Evolutionary conservation across 2,329 filamentous ascomycete species (phyloP).

Genomic region (Metarhizium anisopliae): DNA sequence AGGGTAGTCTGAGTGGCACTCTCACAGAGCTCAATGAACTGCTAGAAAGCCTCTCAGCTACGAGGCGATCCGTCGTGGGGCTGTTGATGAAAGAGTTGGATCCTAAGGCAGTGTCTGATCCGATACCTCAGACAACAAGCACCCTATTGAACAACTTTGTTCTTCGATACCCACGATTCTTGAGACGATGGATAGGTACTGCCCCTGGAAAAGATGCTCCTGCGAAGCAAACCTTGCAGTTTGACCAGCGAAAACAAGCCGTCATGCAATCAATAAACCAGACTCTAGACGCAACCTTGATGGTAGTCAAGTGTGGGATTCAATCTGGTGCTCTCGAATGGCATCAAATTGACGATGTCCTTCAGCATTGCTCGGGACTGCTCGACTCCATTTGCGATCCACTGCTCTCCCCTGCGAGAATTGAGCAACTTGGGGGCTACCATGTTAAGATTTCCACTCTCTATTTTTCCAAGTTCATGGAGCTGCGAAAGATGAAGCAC

Average conservation of each 20-base stretch:
- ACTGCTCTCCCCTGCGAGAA: conserved; percentile 17
- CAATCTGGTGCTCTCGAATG: conserved; percentile 39
- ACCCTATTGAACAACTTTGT: conserved; percentile 46
- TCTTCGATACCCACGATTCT: conserved; percentile 50
- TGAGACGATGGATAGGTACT: conserved; percentile 53
- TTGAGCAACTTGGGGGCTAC: conserved; percentile 33
- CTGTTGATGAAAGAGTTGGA: conserved; percentile 29
- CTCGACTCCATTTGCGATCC: conserved; percentile 42
- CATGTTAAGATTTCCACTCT: conserved; percentile 62
- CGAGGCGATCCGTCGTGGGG: conserved; percentile 45
- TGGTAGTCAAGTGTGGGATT: conserved; percentile 44
- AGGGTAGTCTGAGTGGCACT: conserved; percentile 51
- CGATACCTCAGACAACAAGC: conserved; percentile 14
- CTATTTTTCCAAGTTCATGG: conserved; percentile 56
- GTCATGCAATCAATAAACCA: conserved; percentile 43
- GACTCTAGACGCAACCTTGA: conserved; percentile 51
- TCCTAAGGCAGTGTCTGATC: conserved; percentile 7
- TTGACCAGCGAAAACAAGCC: conserved; percentile 49
- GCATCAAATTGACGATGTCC: conserved; percentile 46
- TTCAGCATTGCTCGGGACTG: conserved; percentile 47
- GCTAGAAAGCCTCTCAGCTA: conserved; percentile 44
- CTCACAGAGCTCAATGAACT: conserved; percentile 52
- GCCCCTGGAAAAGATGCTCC: conserved; percentile 39
- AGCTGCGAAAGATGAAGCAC: conserved; percentile 35
- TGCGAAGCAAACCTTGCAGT: conserved; percentile 50